Conservation (phyloP, 768 basidiomycete species). For the Daedaleopsis sinensis region DNA sequence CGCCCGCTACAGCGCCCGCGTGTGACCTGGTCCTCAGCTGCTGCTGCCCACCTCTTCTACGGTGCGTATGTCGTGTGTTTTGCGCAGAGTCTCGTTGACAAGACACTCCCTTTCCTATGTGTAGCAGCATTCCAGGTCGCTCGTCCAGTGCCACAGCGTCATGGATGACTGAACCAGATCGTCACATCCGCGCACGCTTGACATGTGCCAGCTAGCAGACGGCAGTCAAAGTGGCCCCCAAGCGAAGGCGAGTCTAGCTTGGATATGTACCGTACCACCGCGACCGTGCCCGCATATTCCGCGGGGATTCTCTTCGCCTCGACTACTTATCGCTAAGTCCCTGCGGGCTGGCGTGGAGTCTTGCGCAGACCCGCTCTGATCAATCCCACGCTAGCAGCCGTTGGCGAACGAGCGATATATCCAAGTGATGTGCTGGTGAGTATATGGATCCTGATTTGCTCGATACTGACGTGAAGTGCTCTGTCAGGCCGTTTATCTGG, state of each 20-base stretch:
- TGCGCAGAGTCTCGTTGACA: constrained; percentile 6
- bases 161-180: not conserved
- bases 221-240: not conserved
- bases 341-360: not conserved
- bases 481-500: not conserved
- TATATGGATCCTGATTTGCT: not conserved
- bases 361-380: not conserved
- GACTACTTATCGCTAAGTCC: not conserved
- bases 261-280: not conserved
- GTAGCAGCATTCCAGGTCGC: not conserved
- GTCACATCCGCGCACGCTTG: too few species aligned
- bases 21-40: constrained; percentile 6
- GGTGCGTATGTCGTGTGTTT: constrained; percentile 7
- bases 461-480: constrained; percentile 1
- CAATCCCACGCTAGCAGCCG: constrained; percentile 15
- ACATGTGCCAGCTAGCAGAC: not conserved
- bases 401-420: constrained; percentile 6
- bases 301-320: not conserved
- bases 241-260: not conserved
- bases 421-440: not conserved
- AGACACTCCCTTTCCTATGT: not conserved
- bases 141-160: not conserved
- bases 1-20: constrained; percentile 8
- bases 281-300: not conserved
- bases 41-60: constrained; percentile 1